Evolutionary conservation across 495 filamentous ascomycete species (phyloP).

Genomic region (Penicillium dipodomyicola): DNA sequence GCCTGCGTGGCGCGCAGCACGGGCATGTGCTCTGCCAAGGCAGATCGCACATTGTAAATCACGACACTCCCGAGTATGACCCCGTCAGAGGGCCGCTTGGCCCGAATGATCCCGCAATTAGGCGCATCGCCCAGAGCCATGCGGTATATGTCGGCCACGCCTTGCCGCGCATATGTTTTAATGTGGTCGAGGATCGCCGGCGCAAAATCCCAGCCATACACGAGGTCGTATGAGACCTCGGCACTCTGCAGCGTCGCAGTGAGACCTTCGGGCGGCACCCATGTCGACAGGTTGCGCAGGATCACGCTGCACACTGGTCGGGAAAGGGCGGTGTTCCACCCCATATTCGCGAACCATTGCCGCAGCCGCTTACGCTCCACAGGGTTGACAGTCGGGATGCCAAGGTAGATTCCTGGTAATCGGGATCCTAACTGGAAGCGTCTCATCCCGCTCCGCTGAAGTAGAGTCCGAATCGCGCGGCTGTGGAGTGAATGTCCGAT

Average conservation of each 20-base stretch:
- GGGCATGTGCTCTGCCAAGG: constrained; percentile 68
- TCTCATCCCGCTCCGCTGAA: constrained; percentile 66
- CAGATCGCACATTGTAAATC: constrained; percentile 67
- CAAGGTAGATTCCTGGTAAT: constrained; percentile 75
- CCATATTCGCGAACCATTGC: constrained; percentile 64
- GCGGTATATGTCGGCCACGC: constrained; percentile 79
- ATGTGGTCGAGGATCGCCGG: constrained; percentile 73
- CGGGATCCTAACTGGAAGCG: constrained; percentile 76
- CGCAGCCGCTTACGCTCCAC: constrained; percentile 60
- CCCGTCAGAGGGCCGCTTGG: constrained; percentile 66
- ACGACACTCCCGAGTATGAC: constrained; percentile 78
- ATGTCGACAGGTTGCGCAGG: constrained; percentile 63
- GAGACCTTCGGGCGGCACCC: constrained; percentile 73
- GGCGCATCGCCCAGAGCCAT: constrained; percentile 70
- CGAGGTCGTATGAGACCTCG: constrained; percentile 61
- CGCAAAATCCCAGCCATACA: constrained; percentile 76
- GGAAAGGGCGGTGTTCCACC: constrained; percentile 64
- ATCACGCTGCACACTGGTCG: constrained; percentile 64
- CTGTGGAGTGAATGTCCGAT: constrained; percentile 84
- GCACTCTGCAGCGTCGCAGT: constrained; percentile 66
- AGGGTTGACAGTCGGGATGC: constrained; percentile 64
- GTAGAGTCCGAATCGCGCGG: constrained; percentile 68
- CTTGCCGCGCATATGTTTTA: constrained; percentile 69
- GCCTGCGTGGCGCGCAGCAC: constrained; percentile 51
- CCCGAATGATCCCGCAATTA: constrained; percentile 77